Percentiles rank a stretch among this genome's conserved stretches.
phyloP scores from a whole-genome alignment of 352 stramenopile species.

The Globisporangium spinosum region DNA sequence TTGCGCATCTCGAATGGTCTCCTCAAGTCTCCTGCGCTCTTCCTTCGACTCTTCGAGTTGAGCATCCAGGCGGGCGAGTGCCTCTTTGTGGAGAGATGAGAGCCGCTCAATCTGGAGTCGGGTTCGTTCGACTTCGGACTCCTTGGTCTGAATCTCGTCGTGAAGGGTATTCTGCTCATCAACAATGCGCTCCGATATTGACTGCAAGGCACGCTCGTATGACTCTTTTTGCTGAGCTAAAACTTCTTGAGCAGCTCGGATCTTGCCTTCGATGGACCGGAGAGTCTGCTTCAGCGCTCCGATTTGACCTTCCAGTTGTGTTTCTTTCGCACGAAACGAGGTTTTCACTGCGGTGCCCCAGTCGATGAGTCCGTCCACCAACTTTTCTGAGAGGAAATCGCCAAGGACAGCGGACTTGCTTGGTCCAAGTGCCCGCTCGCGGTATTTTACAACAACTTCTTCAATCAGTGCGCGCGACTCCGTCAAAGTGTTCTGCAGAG shows the following conservation, averaged over 20 bases:
- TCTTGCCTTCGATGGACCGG: conserved; percentile 51
- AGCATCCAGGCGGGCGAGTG: conserved; percentile 37
- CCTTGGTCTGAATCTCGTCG: conserved; percentile 59
- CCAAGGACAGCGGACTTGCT: conserved; percentile 31
- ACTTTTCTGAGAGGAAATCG: conserved; percentile 44
- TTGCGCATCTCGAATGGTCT: conserved; percentile 31
- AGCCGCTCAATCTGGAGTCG: conserved; percentile 54
- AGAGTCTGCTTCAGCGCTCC: conserved; percentile 42
- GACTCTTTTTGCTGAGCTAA: conserved; percentile 60
- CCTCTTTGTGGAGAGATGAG: conserved; percentile 55
- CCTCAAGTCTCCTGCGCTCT: conserved; percentile 50
- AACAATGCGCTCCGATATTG: conserved; percentile 44
- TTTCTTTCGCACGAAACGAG: conserved; percentile 43
- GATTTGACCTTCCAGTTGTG: conserved; percentile 34
- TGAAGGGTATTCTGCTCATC: conserved; percentile 43
- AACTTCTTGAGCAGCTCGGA: conserved; percentile 51
- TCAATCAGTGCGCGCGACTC: conserved; percentile 36
- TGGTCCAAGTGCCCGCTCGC: conserved; percentile 28
- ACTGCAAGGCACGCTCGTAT: conserved; percentile 54
- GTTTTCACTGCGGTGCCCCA: conserved; percentile 51
- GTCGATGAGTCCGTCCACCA: conserved; percentile 52
- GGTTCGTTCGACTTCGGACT: conserved; percentile 52
- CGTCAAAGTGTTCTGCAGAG: conserved; percentile 36
- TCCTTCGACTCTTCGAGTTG: conserved; percentile 59
- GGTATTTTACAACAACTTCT: conserved; percentile 42